These are phyloP conservation scores for Climacium dendroides DNA, from an alignment of 225 moss, liverwort and hornwort genomes.

Conservation along the genomic window DNA sequence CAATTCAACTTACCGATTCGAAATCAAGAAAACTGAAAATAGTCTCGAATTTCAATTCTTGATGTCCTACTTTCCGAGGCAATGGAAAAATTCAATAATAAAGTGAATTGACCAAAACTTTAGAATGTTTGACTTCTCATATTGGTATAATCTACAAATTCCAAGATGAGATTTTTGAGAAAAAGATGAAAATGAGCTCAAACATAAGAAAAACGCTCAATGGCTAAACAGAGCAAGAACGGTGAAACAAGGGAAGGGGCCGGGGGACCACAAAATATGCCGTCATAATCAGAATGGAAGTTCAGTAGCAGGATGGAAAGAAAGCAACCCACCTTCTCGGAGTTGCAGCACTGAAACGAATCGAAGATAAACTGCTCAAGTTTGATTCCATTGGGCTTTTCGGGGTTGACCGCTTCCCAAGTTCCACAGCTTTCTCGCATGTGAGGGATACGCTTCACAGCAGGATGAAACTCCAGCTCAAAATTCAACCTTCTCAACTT, in stretches of 20 bases:
- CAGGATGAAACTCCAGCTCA: conserved; percentile 66
- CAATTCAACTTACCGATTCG: neutral
- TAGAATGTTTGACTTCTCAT: neutral
- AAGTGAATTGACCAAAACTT: neutral
- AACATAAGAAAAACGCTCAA: neutral
- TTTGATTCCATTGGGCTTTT: conserved; percentile 71
- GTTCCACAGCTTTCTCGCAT: conserved; percentile 16
- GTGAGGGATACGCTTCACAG: conserved; percentile 57
- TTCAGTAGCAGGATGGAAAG: neutral
- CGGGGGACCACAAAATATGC: neutral
- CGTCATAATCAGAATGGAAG: neutral
- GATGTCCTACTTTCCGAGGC: neutral
- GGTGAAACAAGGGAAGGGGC: neutral
- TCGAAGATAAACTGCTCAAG: conserved; percentile 92
- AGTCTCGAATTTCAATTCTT: neutral
- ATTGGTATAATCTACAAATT: neutral
- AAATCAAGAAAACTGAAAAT: neutral
- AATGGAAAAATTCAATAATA: neutral
- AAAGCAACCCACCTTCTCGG: conserved; percentile 41
- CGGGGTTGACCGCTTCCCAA: conserved; percentile 39
- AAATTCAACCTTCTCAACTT: conserved; percentile 15
- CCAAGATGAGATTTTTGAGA: neutral
- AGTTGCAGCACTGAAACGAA: conserved; percentile 51
- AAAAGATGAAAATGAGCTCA: neutral
- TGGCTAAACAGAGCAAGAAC: neutral